These are phyloP conservation scores for Thermomucor indicae-seudaticae DNA, from an alignment of 371 early-diverging fungal genomes.

Conservation along the genomic window DNA sequence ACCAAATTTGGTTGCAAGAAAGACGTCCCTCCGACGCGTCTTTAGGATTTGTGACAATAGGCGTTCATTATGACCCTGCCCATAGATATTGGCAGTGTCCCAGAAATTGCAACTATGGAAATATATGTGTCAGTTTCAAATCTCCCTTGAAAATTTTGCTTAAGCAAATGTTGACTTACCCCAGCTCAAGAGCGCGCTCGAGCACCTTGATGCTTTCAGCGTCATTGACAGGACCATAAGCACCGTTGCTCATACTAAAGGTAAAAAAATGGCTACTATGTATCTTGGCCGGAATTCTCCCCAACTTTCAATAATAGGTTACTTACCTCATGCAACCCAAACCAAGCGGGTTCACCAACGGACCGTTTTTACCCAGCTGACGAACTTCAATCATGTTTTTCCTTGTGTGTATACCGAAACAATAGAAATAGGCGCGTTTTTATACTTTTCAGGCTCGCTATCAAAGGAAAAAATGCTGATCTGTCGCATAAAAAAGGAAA, in stretches of 20 bases:
- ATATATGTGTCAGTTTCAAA: too few relatives aligned
- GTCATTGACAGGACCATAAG: background rate
- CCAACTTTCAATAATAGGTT: too few relatives aligned
- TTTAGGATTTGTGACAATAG: conserved; percentile 31
- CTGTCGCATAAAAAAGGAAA: too few relatives aligned
- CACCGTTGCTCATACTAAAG: background rate
- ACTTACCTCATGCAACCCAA: background rate
- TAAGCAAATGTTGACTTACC: too few relatives aligned
- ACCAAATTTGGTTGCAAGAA: conserved; percentile 45
- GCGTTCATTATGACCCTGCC: conserved; percentile 28
- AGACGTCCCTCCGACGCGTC: conserved; percentile 32
- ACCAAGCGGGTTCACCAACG: background rate
- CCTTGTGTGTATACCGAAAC: too few relatives aligned
- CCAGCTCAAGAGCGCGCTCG: background rate
- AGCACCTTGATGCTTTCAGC: background rate
- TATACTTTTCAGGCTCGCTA: too few relatives aligned
- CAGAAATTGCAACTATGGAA: conserved; percentile 15
- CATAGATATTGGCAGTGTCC: conserved; percentile 28
- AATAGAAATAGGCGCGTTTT: too few relatives aligned
- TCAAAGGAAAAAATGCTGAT: too few relatives aligned
- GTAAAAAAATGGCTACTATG: background rate
- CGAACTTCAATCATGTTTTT: background rate
- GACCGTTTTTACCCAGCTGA: background rate
- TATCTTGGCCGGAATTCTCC: background rate
- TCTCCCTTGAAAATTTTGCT: too few relatives aligned